Evolutionary conservation across 1,284 basidiomycete species (phyloP), one percentile per base, ranked within the genome.

Genomic region (Sphagnurus paluster): DNA sequence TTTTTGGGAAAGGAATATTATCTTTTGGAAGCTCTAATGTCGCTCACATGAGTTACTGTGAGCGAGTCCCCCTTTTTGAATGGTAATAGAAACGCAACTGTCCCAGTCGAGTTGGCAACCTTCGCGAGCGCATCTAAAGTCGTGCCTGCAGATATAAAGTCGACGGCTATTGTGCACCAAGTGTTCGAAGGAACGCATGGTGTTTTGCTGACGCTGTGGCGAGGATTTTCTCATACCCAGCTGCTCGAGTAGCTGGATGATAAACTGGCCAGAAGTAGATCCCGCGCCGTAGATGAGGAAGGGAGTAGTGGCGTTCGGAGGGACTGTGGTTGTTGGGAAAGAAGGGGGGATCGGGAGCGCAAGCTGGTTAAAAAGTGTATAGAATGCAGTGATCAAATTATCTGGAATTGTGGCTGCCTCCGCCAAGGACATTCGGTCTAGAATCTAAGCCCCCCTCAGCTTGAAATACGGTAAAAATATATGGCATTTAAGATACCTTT

Each of bases 201-300:
- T 81, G 73, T 42, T 64, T 67, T 17, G 57, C 30, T 0, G 78
- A 81, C 2, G 80, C 75, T n/a, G 75, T 76, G 7, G 72, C 72
- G 45, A 80, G 58, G 40, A 82, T 67, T 34, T 69, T 72, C 29
- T 59, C 76, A 66, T 79, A 82, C 0, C 79, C 77, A 1, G 76
- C 70, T 23, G 72, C 59, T 66, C 68, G 37, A 82, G 68, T n/a
- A 82, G 65, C 57, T 82, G 81, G 36, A 82, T 55, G 14, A 70
- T 63, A 51, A 77, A 80, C 48, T 79, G 73, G 3, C 79, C 80
- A 0, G 74, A 58, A n/a, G 76, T 77, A 4, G 80, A 67, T 8
- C 80, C 78, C 13, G 74, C 76, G 42, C 80, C 78, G 49, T 77
- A 83, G 19, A 84, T 62, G 7, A 80, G 66, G 43, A 80, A 74